phyloP scores from a whole-genome alignment of 2,329 filamentous ascomycete species.

The Penicillium sp. region DNA sequence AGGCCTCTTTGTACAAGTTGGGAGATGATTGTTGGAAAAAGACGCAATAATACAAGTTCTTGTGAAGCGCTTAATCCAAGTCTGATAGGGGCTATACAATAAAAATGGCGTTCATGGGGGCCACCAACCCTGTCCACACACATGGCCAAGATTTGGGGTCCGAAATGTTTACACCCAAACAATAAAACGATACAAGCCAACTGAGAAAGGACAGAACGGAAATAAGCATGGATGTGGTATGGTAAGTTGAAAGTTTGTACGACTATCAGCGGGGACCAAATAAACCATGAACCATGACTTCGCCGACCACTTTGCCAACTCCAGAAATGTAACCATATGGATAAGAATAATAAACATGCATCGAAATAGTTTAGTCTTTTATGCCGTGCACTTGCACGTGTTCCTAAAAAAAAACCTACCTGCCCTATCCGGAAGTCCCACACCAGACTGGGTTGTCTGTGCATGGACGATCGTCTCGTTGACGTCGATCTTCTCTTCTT shows the following conservation, averaged over 20 bases:
- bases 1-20: too few relatives aligned
- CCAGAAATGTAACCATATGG: neutral
- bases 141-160: neutral
- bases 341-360: neutral
- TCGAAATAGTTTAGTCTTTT: neutral
- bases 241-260: neutral
- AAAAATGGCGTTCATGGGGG: neutral
- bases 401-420: neutral
- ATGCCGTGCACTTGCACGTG: neutral
- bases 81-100: too few relatives aligned
- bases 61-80: neutral
- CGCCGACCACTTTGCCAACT: neutral
- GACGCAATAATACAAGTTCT: neutral
- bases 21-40: neutral
- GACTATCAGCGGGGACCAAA: constrained; percentile 7
- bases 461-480: neutral
- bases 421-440: neutral
- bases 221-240: neutral
- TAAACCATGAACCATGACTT: constrained; percentile 10
- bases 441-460: neutral
- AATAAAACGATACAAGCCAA: neutral
- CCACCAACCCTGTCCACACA: neutral
- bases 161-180: neutral
- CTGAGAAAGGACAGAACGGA: neutral
- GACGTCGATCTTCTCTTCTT: neutral